A percentile compares a stretch with the other conserved stretches of the same genome.
Evolutionary conservation across 2,329 filamentous ascomycete genomes (phyloP).

Genomic region (Xylariales sp.): DNA sequence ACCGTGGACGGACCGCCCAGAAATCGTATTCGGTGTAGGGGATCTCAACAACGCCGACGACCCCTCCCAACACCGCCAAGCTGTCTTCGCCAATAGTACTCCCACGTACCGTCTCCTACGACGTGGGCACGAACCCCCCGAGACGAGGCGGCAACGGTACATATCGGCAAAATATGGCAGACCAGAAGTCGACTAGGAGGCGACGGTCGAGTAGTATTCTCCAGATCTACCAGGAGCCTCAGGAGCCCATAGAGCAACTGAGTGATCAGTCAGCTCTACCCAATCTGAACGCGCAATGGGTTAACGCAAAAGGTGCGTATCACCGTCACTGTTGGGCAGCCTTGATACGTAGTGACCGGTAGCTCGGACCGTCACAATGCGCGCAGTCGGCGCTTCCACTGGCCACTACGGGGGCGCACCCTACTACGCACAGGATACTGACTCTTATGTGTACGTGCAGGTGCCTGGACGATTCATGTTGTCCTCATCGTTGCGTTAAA

Average conservation of each 20-base stretch:
- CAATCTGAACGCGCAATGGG: conserved; percentile 97
- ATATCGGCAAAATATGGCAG: conserved; percentile 49
- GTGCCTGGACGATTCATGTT: conserved; percentile 96
- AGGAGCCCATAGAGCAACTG: conserved; percentile 94
- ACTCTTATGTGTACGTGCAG: conserved; percentile 40
- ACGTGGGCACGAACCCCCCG: conserved; percentile 69
- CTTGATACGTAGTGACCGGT: no score
- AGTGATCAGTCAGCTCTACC: conserved; percentile 93
- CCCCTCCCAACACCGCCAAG: conserved; percentile 74
- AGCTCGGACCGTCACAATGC: neutral
- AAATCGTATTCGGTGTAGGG: conserved; percentile 6
- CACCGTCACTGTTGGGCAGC: no score
- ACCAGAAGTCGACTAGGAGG: conserved; percentile 68
- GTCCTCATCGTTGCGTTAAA: conserved; percentile 89
- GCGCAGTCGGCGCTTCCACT: no score
- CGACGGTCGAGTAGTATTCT: conserved; percentile 93
- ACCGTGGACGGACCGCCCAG: conserved; percentile 7
- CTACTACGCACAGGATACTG: no score
- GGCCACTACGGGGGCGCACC: no score
- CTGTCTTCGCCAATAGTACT: conserved; percentile 88
- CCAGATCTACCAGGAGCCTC: conserved; percentile 90
- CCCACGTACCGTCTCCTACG: conserved; percentile 86
- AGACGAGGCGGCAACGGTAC: conserved; percentile 49
- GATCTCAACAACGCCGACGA: conserved; percentile 16
- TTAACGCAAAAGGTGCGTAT: conserved; percentile 90